Percentiles rank a stretch among this genome's conserved stretches.
phyloP scores from a whole-genome alignment of 2,329 filamentous ascomycete species.

The Byssoonygena ceratinophila region DNA sequence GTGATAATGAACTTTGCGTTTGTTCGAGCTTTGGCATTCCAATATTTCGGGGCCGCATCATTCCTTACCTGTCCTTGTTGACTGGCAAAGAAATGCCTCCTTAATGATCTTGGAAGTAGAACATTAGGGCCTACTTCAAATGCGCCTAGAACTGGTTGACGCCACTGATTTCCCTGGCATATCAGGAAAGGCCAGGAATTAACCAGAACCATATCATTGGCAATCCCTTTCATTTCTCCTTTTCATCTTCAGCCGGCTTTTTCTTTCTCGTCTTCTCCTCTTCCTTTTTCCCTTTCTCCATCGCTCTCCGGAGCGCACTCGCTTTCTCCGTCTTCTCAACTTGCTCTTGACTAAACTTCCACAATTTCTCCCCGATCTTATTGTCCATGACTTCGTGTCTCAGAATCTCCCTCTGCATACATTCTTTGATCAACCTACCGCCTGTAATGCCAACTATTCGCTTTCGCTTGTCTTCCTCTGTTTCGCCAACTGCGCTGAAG shows the following conservation, averaged over 20 bases:
- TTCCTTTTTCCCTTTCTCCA: constrained; percentile 46
- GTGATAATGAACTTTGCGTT: neutral
- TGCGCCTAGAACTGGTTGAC: too few species aligned
- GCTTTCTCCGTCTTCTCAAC: constrained; percentile 74
- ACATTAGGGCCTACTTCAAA: too few species aligned
- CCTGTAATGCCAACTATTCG: constrained; percentile 33
- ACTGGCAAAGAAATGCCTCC: too few species aligned
- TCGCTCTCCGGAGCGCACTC: constrained; percentile 52
- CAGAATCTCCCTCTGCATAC: constrained; percentile 61
- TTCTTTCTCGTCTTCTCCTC: constrained; percentile 20
- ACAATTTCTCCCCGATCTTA: constrained; percentile 68
- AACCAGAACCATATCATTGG: neutral
- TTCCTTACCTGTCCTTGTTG: too few species aligned
- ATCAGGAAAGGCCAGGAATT: too few species aligned
- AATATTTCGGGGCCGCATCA: too few species aligned
- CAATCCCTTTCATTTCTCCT: constrained; percentile 14
- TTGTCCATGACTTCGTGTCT: constrained; percentile 69
- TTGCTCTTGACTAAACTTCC: constrained; percentile 77
- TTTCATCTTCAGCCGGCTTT: neutral
- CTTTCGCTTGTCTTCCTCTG: constrained; percentile 5
- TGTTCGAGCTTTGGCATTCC: neutral
- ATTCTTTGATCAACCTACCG: constrained; percentile 77
- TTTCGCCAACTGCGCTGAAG: constrained; percentile 46
- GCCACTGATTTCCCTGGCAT: too few species aligned
- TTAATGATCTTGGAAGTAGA: too few species aligned